Percentiles rank a stretch among this genome's conserved stretches.
Evolutionary conservation across 148 eudicot genomes (phyloP).

Genomic region (Silene latifolia): DNA sequence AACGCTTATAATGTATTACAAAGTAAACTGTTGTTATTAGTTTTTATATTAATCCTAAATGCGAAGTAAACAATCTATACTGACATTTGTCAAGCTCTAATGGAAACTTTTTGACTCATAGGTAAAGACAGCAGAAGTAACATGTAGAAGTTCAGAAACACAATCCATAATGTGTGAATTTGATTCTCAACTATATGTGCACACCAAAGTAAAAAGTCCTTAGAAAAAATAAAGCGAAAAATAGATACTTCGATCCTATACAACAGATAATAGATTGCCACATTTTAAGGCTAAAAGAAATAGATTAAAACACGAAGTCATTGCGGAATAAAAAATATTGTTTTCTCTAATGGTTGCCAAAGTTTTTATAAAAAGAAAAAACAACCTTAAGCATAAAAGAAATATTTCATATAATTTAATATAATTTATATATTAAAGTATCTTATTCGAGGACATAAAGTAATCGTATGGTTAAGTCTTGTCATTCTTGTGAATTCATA

Average conservation of each 20-base stretch:
- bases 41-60: background rate
- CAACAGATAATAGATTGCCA: background rate
- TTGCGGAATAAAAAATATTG: background rate
- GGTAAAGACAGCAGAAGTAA: slow-evolving; percentile 29
- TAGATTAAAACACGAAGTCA: background rate
- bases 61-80: background rate
- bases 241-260: background rate
- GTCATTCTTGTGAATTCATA: no score
- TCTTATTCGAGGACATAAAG: no score
- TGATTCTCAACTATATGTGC: slow-evolving; percentile 64
- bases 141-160: slow-evolving; percentile 86
- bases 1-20: no score
- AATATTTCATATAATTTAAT: no score
- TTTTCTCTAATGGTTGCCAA: background rate
- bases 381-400: background rate
- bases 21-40: no score
- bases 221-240: slow-evolving; percentile 34
- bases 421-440: background rate
- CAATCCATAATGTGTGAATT: slow-evolving; percentile 65
- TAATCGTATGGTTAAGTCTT: no score
- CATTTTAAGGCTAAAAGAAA: background rate
- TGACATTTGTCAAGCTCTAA: background rate
- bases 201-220: slow-evolving; percentile 44
- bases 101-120: background rate
- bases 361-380: background rate